These are phyloP conservation scores for Sphaerulina populicola DNA, from an alignment of 2,329 filamentous ascomycete genomes.

Conservation along the genomic window DNA sequence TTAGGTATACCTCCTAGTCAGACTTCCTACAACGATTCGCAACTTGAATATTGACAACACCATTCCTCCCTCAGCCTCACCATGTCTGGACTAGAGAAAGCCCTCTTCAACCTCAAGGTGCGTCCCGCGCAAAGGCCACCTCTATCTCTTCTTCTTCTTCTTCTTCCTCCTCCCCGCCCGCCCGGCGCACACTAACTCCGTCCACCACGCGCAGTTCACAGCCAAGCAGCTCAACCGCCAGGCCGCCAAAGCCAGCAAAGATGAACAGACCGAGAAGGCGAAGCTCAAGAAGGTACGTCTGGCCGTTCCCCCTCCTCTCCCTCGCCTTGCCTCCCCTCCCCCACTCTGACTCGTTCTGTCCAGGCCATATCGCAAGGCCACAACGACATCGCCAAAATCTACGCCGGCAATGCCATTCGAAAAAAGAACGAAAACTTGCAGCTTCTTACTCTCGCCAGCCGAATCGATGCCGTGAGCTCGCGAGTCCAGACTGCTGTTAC, in stretches of 20 bases:
- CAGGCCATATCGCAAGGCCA: slow-evolving; percentile 50
- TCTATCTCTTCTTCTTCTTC: slow-evolving; percentile 13
- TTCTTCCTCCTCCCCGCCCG: slow-evolving; percentile 14
- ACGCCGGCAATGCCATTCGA: slow-evolving; percentile 55
- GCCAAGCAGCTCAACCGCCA: slow-evolving; percentile 56
- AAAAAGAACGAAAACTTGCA: slow-evolving; percentile 57
- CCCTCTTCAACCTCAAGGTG: slow-evolving; percentile 55
- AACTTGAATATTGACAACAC: neutral
- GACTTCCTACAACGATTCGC: neutral
- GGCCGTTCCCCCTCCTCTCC: neutral
- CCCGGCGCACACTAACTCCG: slow-evolving; percentile 1
- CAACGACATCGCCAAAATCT: slow-evolving; percentile 54
- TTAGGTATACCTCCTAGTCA: too few species aligned
- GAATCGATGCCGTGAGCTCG: slow-evolving; percentile 53
- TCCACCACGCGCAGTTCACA: slow-evolving; percentile 44
- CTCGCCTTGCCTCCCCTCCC: neutral
- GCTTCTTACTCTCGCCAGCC: slow-evolving; percentile 48
- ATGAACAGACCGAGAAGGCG: slow-evolving; percentile 52
- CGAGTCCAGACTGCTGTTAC: slow-evolving; percentile 57
- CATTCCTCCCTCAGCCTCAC: neutral
- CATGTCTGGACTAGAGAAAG: slow-evolving; percentile 56
- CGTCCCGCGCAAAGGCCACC: slow-evolving; percentile 4
- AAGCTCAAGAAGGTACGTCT: slow-evolving; percentile 48
- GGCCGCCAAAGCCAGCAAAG: slow-evolving; percentile 53
- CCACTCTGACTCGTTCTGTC: slow-evolving; percentile 28